Percentiles rank a stretch among this genome's conserved stretches.
Conservation (phyloP, 257 asterid genomes). For the Gentiana straminea region DNA sequence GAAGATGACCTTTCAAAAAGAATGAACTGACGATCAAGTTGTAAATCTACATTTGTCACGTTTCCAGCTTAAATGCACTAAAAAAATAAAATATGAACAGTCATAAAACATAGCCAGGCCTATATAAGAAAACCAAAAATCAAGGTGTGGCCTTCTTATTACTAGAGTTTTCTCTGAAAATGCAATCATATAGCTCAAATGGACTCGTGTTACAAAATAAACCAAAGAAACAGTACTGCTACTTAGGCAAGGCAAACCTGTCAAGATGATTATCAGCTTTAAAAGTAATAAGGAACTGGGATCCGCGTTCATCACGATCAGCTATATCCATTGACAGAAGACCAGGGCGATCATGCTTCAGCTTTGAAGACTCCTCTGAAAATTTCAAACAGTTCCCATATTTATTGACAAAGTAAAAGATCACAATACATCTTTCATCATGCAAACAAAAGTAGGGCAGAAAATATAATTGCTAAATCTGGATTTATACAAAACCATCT, state of each 20-base stretch:
- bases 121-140: not conserved
- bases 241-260: constrained; percentile 32
- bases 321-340: constrained; percentile 86
- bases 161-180: too few relatives aligned
- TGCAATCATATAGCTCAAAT: not conserved
- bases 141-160: too few relatives aligned
- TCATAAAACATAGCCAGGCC: too few relatives aligned
- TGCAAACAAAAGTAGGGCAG: too few relatives aligned
- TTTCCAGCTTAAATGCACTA: too few relatives aligned
- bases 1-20: not conserved
- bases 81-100: too few relatives aligned
- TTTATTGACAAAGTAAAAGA: not conserved
- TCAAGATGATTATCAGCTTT: constrained; percentile 91
- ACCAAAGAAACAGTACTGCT: not conserved
- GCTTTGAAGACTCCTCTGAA: constrained; percentile 75
- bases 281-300: constrained; percentile 69
- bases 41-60: too few relatives aligned
- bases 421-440: too few relatives aligned
- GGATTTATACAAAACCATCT: too few relatives aligned
- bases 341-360: constrained; percentile 82
- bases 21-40: not conserved
- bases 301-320: constrained; percentile 85
- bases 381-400: not conserved
- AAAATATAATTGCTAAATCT: too few relatives aligned
- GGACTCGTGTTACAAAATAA: not conserved